phyloP scores from a whole-genome alignment of 192 early-diverging fungal species.

The Coemansia sp. region DNA sequence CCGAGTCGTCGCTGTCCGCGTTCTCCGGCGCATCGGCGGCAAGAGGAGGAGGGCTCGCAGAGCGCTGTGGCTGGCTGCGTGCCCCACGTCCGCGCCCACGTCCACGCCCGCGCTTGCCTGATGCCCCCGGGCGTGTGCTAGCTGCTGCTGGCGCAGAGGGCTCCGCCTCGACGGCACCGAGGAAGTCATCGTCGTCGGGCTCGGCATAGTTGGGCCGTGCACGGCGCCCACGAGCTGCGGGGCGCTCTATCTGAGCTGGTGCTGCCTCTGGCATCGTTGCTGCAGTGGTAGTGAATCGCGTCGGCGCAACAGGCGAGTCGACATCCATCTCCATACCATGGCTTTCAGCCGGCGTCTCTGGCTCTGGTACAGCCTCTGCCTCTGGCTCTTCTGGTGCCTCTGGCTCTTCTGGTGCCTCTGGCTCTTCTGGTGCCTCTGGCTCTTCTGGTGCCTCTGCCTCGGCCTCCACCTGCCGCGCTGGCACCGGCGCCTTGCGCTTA shows the following conservation, averaged over 20 bases:
- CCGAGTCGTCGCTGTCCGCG: slow-evolving; percentile 42
- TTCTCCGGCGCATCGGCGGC: not conserved
- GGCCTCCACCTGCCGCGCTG: not conserved
- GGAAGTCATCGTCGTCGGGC: slow-evolving; percentile 13
- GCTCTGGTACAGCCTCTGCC: not conserved
- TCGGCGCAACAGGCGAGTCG: not conserved
- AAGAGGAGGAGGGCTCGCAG: not conserved
- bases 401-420: not conserved
- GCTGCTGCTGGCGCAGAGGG: no score
- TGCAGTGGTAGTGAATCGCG: not conserved
- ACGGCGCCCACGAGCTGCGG: slow-evolving; percentile 6
- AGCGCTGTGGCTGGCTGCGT: not conserved
- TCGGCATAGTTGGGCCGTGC: slow-evolving; percentile 27
- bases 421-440: not conserved
- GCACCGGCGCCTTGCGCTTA: not conserved
- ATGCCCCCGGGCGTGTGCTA: no score
- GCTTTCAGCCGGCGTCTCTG: not conserved
- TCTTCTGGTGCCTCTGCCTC: not conserved
- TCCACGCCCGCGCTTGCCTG: no score
- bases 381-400: not conserved
- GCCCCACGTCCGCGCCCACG: not conserved
- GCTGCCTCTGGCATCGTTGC: not conserved
- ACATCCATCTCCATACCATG: slow-evolving; percentile 1
- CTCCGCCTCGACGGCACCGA: not conserved
- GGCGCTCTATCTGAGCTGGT: not conserved